Evolutionary conservation across 129 eudicot genomes (phyloP), one percentile per base, ranked within the genome.

Genomic region (Deinandra increscens): DNA sequence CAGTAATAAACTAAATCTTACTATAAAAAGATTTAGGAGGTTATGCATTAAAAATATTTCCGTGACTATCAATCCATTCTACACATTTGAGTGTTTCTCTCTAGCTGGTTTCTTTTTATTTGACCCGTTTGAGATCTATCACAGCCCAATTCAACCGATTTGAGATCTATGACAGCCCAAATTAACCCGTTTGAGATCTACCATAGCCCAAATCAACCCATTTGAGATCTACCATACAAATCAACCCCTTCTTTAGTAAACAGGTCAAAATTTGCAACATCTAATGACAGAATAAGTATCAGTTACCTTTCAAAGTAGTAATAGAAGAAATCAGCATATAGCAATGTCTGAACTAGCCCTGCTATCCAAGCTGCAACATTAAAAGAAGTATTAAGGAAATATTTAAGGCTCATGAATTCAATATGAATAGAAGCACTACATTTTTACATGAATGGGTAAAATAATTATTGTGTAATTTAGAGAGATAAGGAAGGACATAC

Each of bases 261-360:
- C n/a, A 29, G 9, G 4, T 38, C 44, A 19, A 69, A 39, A 38
- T 19, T 14, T 1, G 2, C 9, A 23, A 19, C n/a, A n/a, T n/a
- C 34, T n/a, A 49, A n/a, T 6, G 51, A 33, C 13, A 43, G 29
- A n/a, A 55, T 26, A 20, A 8, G 17, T 61, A 38, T 33, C 3
- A 48, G 29, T 69, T 85, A 91, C 97, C 97, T 91, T 85, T 85
- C 85, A 79, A 91, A 91, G 85, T 91, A 91, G 71, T 91, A 91
- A 56, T 91, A 91, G 75, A 91, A 91, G 97, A 91, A 91, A 83
- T 91, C 97, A 50, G 94, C 97, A 56, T 91, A 91, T 29, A 91
- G 85, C 80, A 86, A 53, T 4, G 97, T 91, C 78, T 91, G 97
- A 59, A 91, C 81, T 49, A 82, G 77, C 71, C 97, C 97, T 19